phyloP scores from a whole-genome alignment of 2,329 filamentous ascomycete species.

The Scleromitrula shiraiana region DNA sequence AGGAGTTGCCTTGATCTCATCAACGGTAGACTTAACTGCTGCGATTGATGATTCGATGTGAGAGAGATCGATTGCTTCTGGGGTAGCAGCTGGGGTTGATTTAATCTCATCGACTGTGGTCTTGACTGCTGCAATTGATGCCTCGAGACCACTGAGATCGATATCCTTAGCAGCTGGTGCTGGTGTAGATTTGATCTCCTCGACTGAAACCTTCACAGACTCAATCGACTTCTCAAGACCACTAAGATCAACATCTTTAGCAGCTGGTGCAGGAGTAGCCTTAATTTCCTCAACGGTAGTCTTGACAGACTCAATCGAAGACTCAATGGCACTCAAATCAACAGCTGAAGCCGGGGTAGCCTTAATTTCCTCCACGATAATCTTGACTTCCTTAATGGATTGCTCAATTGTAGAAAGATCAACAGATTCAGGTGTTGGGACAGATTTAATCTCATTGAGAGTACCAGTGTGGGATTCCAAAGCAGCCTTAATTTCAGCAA shows the following conservation, averaged over 20 bases:
- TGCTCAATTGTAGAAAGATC: conserved; percentile 14
- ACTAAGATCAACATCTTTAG: conserved; percentile 17
- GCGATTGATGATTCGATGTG: conserved; percentile 14
- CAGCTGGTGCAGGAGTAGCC: conserved; percentile 10
- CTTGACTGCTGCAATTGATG: conserved; percentile 2
- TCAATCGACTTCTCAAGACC: conserved; percentile 12
- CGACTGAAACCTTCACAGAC: conserved; percentile 10
- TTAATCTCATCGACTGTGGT: conserved; percentile 15
- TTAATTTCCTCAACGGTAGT: conserved; percentile 18
- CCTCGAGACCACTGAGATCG: conserved; percentile 12
- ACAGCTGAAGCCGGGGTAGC: conserved; percentile 10
- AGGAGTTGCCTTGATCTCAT: conserved; percentile 9
- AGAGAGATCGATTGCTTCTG: conserved; percentile 14
- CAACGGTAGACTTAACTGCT: conserved; percentile 14
- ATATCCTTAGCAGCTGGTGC: conserved; percentile 8
- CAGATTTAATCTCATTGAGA: conserved; percentile 13
- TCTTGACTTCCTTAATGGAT: conserved; percentile 9
- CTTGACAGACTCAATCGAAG: conserved; percentile 5
- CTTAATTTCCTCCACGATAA: conserved; percentile 16
- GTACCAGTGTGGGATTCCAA: conserved; percentile 11
- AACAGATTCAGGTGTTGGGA: conserved; percentile 11
- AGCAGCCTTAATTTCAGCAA: conserved; percentile 5
- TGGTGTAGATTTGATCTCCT: conserved; percentile 17
- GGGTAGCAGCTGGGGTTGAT: conserved; percentile 10
- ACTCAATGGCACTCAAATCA: conserved; percentile 14